Evolutionary conservation across 2,329 filamentous ascomycete species (phyloP), one percentile per base, ranked within the genome.

Genomic region (Chrysosporium queenslandicum): DNA sequence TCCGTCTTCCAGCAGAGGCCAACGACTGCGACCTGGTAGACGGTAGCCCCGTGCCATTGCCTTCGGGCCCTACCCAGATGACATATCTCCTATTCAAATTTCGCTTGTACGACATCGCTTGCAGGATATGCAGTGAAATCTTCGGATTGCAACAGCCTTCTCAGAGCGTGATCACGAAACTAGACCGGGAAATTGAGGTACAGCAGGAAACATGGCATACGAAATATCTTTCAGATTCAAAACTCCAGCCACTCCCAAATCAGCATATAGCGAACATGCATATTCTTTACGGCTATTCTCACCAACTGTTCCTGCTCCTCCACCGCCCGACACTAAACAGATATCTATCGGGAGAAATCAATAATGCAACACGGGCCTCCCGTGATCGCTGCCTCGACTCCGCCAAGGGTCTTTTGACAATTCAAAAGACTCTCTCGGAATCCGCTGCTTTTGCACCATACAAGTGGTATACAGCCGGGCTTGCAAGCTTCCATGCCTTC

Each of bases 401-500:
- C 27, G 65, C 67, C 30, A 64, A 65, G 52, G 59, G 60, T 1
- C 62, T 68, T 2, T 56, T 71, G 3, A 53, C 59, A 1, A 66
- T 68, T 42, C 67, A 70, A 41, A 60, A 62, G 42, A 60, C 59
- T 0, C 59, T 71, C 0, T 58, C 61, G 21, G 64, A 66, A 40
- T 59, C 61, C 1, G 55, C 64, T 1, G 54, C 61, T 4, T 68
- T 68, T 40, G 58, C 61, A 4, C 63, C 65, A 1, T 71, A 70
- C 52, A 66, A 62, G 55, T 71, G 69, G 69, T 71, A 69, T 51
- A 68, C 63, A 23, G 63, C 65, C 25, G 66, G 66, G 2, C 55
- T 68, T 2, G 68, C 67, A 4, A 68, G 66, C 49, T 71, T 71
- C 53, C 67, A 71, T 36, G 66, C 69, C 0, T 71, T 71, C 53